Conservation (phyloP, 305 asterid species). For the Fraxinus xanthoxyloides region DNA sequence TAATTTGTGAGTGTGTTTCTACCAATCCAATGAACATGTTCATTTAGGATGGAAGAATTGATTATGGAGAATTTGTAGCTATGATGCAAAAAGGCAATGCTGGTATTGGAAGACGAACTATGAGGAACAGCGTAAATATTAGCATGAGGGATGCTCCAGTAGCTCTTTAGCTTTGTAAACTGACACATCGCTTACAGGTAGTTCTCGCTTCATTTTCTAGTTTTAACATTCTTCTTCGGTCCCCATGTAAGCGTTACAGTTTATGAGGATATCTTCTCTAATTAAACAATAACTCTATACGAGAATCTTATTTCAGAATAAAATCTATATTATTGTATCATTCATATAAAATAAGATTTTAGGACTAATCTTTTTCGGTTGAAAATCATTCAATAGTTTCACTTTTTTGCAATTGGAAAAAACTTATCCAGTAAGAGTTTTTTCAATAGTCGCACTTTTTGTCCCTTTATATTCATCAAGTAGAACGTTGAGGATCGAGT, state of each 20-base stretch:
- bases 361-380: neutral
- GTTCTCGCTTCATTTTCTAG: neutral
- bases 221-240: neutral
- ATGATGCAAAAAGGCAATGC: constrained; percentile 98
- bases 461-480: neutral
- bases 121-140: constrained; percentile 89
- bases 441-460: neutral
- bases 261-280: neutral
- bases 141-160: constrained; percentile 95
- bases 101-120: constrained; percentile 92
- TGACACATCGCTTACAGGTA: constrained; percentile 31
- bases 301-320: neutral
- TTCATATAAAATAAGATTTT: neutral
- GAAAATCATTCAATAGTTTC: neutral
- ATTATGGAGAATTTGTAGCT: constrained; percentile 93
- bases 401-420: neutral
- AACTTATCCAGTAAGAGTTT: neutral
- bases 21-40: neutral
- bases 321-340: neutral
- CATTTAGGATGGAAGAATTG: constrained; percentile 89
- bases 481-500: neutral
- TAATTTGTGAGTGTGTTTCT: neutral
- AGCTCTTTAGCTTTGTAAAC: constrained; percentile 39
- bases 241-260: neutral
- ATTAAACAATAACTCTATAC: neutral